These are phyloP conservation scores for Dactylellina parvicollis DNA, from an alignment of 2,329 filamentous ascomycete genomes.

Conservation along the genomic window DNA sequence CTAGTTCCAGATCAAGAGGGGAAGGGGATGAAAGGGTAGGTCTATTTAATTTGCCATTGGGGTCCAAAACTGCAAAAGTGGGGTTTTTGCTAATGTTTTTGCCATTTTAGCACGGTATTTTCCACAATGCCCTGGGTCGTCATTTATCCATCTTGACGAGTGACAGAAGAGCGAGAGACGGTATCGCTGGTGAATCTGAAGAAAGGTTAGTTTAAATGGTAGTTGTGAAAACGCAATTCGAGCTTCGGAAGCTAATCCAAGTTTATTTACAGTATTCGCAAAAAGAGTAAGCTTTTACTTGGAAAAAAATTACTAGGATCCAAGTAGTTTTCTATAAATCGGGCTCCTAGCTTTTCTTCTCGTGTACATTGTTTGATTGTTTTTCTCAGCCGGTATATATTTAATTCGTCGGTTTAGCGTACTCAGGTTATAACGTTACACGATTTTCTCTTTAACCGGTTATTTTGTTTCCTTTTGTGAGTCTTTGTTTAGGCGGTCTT, in stretches of 20 bases:
- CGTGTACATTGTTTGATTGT: conserved; percentile 14
- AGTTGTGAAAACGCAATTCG: not conserved
- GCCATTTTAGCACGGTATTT: conserved; percentile 43
- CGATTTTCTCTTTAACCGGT: not conserved
- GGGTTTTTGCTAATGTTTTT: not conserved
- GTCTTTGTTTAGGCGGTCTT: not conserved
- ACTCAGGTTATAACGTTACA: not conserved
- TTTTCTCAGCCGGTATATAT: conserved; percentile 25
- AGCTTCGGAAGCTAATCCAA: conserved; percentile 25
- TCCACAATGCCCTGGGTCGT: conserved; percentile 57
- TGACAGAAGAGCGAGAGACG: conserved; percentile 55
- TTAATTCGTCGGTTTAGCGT: conserved; percentile 17
- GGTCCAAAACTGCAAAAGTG: not conserved
- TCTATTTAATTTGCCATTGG: not conserved
- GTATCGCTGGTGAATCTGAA: conserved; percentile 57
- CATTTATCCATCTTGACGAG: conserved; percentile 56
- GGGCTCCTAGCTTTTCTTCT: conserved; percentile 14
- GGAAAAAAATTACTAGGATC: conserved; percentile 59
- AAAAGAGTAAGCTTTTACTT: conserved; percentile 59
- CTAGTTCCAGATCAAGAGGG: conserved; percentile 24
- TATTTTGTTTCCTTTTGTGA: not conserved
- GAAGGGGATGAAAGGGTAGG: conserved; percentile 53
- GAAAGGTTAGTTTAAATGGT: conserved; percentile 54
- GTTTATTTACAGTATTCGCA: conserved; percentile 57
- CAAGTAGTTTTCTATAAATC: conserved; percentile 31